These are phyloP conservation scores for Cantharellus cinnabarinus DNA, from an alignment of 768 basidiomycete genomes.

Conservation along the genomic window DNA sequence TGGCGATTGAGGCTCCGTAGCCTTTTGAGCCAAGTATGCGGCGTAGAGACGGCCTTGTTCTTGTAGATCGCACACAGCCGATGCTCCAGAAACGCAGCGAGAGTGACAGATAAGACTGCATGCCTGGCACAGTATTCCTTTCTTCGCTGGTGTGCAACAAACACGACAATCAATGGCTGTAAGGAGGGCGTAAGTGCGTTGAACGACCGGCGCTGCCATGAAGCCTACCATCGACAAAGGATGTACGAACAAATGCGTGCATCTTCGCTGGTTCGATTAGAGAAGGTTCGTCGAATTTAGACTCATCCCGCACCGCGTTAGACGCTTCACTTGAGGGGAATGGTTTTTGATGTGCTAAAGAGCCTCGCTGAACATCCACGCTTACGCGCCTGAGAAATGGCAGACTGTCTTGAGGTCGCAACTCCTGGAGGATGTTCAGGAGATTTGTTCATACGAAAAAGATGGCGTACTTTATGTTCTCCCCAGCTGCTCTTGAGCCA, in stretches of 20 bases:
- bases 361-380: slow-evolving; percentile 54
- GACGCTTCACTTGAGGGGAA: slow-evolving; percentile 16
- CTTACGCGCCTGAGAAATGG: slow-evolving; percentile 88
- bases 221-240: neutral
- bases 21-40: neutral
- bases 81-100: slow-evolving; percentile 51
- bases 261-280: neutral
- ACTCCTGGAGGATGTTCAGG: slow-evolving; percentile 27
- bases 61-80: slow-evolving; percentile 45
- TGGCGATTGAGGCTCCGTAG: too few species aligned
- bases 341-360: slow-evolving; percentile 30
- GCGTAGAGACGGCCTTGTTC: neutral
- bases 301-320: slow-evolving; percentile 35
- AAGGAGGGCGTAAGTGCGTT: neutral
- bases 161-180: slow-evolving; percentile 75
- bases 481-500: slow-evolving; percentile 77
- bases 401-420: slow-evolving; percentile 84
- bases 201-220: neutral
- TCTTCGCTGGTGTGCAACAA: slow-evolving; percentile 61
- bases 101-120: slow-evolving; percentile 80
- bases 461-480: slow-evolving; percentile 41
- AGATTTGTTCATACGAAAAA: neutral
- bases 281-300: slow-evolving; percentile 55
- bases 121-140: slow-evolving; percentile 71
- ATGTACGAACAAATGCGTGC: neutral